Conservation (phyloP, 306 rosid species). For the Pyrus betulifolia region DNA sequence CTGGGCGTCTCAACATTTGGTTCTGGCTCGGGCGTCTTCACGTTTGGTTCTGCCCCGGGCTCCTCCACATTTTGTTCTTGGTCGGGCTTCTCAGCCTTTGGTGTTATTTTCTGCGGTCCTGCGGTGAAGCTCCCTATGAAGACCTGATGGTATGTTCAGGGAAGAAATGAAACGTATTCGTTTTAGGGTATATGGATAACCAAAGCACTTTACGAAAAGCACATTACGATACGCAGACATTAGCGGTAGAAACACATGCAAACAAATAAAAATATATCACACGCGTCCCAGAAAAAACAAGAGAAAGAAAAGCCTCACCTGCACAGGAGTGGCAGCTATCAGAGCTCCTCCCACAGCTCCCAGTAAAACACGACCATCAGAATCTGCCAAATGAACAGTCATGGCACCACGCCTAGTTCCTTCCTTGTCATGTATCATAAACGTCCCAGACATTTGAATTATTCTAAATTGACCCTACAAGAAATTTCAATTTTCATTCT, state of each 20-base stretch:
- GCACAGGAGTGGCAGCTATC: constrained; percentile 75
- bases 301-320: constrained; percentile 28
- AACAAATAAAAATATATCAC: background rate
- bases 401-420: constrained; percentile 78
- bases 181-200: too few relatives aligned
- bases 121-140: too few relatives aligned
- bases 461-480: constrained; percentile 81
- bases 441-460: constrained; percentile 67
- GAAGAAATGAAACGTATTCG: too few relatives aligned
- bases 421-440: constrained; percentile 66
- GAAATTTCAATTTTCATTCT: background rate
- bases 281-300: background rate
- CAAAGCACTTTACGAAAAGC: too few relatives aligned
- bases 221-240: background rate
- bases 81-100: too few relatives aligned
- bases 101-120: too few relatives aligned
- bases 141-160: too few relatives aligned
- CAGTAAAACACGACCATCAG: constrained; percentile 67
- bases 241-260: background rate
- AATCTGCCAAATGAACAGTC: constrained; percentile 64
- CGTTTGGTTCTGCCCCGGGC: too few relatives aligned
- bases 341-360: constrained; percentile 77
- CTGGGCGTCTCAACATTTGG: too few relatives aligned
- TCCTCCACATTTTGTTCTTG: too few relatives aligned
- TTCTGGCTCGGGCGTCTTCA: too few relatives aligned